Conservation (phyloP, 108 stramenopile genomes). For the Epithemia pelagica region DNA sequence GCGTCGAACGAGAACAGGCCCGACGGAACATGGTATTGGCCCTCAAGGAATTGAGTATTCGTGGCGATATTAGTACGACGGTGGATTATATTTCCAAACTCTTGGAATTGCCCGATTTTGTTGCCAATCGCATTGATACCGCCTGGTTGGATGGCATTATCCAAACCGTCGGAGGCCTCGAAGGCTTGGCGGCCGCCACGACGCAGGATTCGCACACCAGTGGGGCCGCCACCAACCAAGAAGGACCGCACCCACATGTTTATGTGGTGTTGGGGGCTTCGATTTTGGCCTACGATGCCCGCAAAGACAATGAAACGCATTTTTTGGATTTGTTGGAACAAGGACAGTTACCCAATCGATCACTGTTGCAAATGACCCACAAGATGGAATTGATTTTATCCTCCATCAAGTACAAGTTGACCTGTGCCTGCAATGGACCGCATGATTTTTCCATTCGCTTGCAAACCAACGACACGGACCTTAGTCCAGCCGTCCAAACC, state of each 20-base stretch:
- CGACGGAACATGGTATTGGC: conserved; percentile 94
- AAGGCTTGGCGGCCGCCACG: conserved; percentile 14
- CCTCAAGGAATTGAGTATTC: conserved; percentile 95
- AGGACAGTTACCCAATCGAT: conserved; percentile 85
- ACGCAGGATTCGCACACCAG: conserved; percentile 20
- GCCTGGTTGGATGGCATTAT: conserved; percentile 98
- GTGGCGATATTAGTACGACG: conserved; percentile 98
- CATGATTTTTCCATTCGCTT: conserved; percentile 53
- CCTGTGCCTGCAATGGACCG: conserved; percentile 62
- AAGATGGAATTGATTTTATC: conserved; percentile 89
- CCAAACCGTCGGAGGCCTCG: conserved; percentile 31
- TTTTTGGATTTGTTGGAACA: conserved; percentile 77
- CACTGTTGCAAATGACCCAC: conserved; percentile 68
- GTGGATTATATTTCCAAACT: conserved; percentile 96
- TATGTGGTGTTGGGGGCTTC: conserved; percentile 74
- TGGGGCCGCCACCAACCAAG: neutral
- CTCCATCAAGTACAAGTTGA: conserved; percentile 87
- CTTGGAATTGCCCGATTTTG: conserved; percentile 92
- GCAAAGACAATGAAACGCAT: conserved; percentile 44
- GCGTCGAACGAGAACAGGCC: conserved; percentile 90
- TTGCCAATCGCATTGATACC: conserved; percentile 93
- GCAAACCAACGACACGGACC: neutral
- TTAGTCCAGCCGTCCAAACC: conserved; percentile 51
- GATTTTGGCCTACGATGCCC: conserved; percentile 61
- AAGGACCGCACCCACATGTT: conserved; percentile 23